Conservation (phyloP, 73 alveolate species). For the Breviolum minutum region DNA sequence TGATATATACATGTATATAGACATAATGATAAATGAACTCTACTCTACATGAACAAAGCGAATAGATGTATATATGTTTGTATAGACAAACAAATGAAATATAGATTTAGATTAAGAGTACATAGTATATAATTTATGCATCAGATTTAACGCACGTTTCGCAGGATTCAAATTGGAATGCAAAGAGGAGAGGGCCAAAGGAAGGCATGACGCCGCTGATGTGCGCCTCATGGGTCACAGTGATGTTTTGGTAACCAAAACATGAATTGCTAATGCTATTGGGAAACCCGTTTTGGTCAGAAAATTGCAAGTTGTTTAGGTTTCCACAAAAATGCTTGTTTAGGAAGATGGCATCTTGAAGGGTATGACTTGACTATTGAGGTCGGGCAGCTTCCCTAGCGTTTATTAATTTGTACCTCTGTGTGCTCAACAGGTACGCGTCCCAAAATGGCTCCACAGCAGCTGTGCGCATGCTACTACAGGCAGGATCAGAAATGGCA, state of each 20-base stretch:
- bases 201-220: constrained; percentile 87
- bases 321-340: no score
- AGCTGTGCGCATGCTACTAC: constrained; percentile 50
- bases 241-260: neutral
- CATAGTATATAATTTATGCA: no score
- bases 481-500: neutral
- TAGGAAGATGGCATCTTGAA: no score
- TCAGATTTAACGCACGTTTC: no score
- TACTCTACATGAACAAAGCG: neutral
- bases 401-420: no score
- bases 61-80: neutral
- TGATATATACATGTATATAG: no score
- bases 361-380: no score
- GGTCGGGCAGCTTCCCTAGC: no score
- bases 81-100: neutral
- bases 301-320: neutral
- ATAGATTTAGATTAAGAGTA: neutral
- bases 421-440: constrained; percentile 13
- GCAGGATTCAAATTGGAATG: constrained; percentile 9
- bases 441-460: constrained; percentile 71
- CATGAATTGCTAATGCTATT: neutral
- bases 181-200: constrained; percentile 54
- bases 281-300: no score
- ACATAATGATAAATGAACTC: neutral
- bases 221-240: neutral